Evolutionary conservation across 805 yeast genomes (phyloP).

Genomic region (Cyberlindnera sargentensis): DNA sequence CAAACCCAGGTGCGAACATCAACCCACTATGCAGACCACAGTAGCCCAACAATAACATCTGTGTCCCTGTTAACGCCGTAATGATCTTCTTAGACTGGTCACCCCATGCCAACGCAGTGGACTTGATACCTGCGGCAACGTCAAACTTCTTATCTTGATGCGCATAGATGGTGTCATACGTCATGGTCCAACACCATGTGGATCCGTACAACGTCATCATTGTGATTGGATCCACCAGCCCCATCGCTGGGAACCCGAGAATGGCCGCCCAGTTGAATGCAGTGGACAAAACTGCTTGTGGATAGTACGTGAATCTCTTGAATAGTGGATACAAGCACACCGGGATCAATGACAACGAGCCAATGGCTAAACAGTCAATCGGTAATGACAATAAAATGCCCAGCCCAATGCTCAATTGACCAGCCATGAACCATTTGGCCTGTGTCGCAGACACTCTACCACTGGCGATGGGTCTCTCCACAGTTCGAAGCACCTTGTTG

Average conservation of each 20-base stretch:
- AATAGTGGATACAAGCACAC: slow-evolving; percentile 88
- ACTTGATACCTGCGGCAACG: slow-evolving; percentile 82
- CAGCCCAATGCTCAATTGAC: slow-evolving; percentile 68
- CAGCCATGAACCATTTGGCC: slow-evolving; percentile 66
- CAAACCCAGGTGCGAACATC: slow-evolving; percentile 78
- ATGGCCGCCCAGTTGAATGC: slow-evolving; percentile 95
- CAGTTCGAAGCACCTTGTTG: slow-evolving; percentile 78
- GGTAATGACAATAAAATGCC: slow-evolving; percentile 71
- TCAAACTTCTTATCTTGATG: slow-evolving; percentile 95
- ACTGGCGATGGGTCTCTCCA: slow-evolving; percentile 88
- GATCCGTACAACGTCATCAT: slow-evolving; percentile 75
- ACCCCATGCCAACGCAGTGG: slow-evolving; percentile 96
- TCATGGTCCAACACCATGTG: slow-evolving; percentile 88
- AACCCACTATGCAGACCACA: slow-evolving; percentile 68
- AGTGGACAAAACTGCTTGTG: slow-evolving; percentile 74
- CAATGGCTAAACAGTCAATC: slow-evolving; percentile 70
- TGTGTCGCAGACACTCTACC: slow-evolving; percentile 67
- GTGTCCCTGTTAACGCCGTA: slow-evolving; percentile 57
- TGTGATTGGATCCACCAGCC: slow-evolving; percentile 67
- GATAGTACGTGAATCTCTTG: slow-evolving; percentile 92
- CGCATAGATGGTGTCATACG: slow-evolving; percentile 93
- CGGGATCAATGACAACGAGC: slow-evolving; percentile 71
- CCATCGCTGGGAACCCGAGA: slow-evolving; percentile 94
- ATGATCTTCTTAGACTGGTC: slow-evolving; percentile 64
- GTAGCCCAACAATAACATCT: slow-evolving; percentile 51